Conservation (phyloP, 176 grass and related monocot genomes). For the Bromus sterilis region DNA sequence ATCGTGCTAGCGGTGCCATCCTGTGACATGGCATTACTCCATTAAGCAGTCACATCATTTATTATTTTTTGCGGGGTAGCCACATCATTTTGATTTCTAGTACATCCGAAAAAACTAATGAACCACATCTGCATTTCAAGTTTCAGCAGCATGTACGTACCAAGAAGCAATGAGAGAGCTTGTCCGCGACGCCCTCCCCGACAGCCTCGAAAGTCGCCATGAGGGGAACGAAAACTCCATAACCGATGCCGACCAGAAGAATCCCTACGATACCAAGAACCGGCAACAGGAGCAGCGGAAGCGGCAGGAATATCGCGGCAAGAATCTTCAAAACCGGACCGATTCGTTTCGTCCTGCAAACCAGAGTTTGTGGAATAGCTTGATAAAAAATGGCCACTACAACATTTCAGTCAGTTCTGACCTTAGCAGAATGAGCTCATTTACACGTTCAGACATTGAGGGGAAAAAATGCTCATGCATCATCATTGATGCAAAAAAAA, state of each 20-base stretch:
- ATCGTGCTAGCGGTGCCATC: conserved; percentile 54
- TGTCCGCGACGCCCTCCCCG: conserved; percentile 45
- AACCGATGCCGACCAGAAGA: conserved; percentile 60
- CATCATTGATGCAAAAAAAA: background rate
- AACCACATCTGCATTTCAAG: background rate
- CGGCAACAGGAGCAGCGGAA: conserved; percentile 52
- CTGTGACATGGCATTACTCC: conserved; percentile 26
- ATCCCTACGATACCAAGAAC: conserved; percentile 44
- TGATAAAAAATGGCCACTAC: background rate
- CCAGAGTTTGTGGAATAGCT: background rate
- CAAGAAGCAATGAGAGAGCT: conserved; percentile 59
- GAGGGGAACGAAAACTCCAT: conserved; percentile 59
- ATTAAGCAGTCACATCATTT: background rate
- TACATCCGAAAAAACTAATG: background rate
- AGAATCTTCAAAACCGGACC: conserved; percentile 60
- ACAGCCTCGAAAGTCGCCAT: conserved; percentile 78
- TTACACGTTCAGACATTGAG: no score
- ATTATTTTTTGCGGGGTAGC: no score
- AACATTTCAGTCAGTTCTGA: background rate
- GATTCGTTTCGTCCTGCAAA: conserved; percentile 59
- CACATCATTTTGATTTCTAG: background rate
- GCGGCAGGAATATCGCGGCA: conserved; percentile 21
- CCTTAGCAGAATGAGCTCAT: no score
- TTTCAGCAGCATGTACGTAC: conserved; percentile 22
- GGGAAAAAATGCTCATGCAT: no score